phyloP scores from a whole-genome alignment of 768 basidiomycete species.

The Harrya chromipes region DNA sequence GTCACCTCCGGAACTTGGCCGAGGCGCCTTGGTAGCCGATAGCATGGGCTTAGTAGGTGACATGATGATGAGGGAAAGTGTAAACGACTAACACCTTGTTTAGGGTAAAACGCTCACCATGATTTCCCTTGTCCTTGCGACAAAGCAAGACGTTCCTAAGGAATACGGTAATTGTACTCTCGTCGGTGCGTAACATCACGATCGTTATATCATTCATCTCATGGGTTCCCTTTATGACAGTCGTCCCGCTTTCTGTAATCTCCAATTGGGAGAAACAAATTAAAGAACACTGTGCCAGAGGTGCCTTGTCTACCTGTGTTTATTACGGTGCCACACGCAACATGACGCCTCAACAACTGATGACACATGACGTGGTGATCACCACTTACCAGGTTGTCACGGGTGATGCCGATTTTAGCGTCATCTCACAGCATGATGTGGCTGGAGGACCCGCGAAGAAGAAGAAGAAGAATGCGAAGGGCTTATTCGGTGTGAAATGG shows the following conservation, averaged over 20 bases:
- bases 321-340: conserved; percentile 74
- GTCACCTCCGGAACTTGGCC: conserved; percentile 57
- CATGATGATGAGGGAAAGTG: background rate
- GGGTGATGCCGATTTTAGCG: conserved; percentile 43
- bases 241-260: conserved; percentile 77
- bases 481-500: conserved; percentile 73
- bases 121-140: conserved; percentile 76
- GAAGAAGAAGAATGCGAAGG: conserved; percentile 53
- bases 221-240: conserved; percentile 35
- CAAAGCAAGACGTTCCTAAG: conserved; percentile 57
- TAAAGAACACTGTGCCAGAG: conserved; percentile 61
- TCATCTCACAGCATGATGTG: conserved; percentile 3
- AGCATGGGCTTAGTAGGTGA: conserved; percentile 70
- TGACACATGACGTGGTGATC: conserved; percentile 71
- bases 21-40: conserved; percentile 87
- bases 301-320: conserved; percentile 50
- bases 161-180: conserved; percentile 69
- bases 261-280: conserved; percentile 91
- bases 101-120: conserved; percentile 92
- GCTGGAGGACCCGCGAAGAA: conserved; percentile 37
- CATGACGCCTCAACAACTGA: conserved; percentile 56
- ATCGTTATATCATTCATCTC: background rate
- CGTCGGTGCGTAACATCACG: conserved; percentile 51
- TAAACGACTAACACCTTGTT: conserved; percentile 4
- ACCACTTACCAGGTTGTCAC: conserved; percentile 79